Base-by-base conservation (phyloP, 2,329 filamentous ascomycete genomes). In the Zymoseptoria pseudotritici region DNA sequence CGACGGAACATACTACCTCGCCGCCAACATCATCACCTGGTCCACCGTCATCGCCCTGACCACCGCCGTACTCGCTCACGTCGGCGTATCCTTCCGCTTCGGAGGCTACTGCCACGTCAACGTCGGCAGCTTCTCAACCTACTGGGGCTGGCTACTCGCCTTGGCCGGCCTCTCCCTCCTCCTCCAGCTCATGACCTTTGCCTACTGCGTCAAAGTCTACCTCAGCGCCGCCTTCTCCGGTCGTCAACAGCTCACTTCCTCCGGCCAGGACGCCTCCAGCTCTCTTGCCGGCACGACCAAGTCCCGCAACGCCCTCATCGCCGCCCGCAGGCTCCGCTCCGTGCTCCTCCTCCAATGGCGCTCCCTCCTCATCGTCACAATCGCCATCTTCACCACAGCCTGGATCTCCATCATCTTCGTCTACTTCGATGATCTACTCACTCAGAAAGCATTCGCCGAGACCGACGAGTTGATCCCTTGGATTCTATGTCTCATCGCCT, bases 81-180 rank as follows among this genome's bases (percentile, higher is more conserved):
- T 69, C 0, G 74, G 75, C 13, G 74, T 76, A n/a, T 72, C 69
- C 10, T 76, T 73, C 58, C 70, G 75, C n/a, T 96, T 97, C 70
- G 93, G 93, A 57, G 82, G 84, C 53, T 89, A 91, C 46, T 97
- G 92, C 75, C 91, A 96, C 73, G 91, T 97, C 78, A 96, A 96
- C 77, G 71, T 73, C 52, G 74, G 74, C 8, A 66, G 68, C 17
- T 70, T 75, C 19, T 64, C 68, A 1, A 73, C 72, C 0, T 75
- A 75, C 63, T 76, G 74, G 74, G 65, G 69, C 26, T 76, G 74
- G 73, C 63, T 75, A 17, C 66, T 76, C 20, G 65, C 65, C 1
- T 75, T 76, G 50, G 64, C 66, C 19, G 66, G 61, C 31, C 50
- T 67, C 17, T 69, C 74, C 6, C 68, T 75, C 24, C 29, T 74